Base-by-base conservation (phyloP, 441 rosid species). In the Syzygium syzygioides region DNA sequence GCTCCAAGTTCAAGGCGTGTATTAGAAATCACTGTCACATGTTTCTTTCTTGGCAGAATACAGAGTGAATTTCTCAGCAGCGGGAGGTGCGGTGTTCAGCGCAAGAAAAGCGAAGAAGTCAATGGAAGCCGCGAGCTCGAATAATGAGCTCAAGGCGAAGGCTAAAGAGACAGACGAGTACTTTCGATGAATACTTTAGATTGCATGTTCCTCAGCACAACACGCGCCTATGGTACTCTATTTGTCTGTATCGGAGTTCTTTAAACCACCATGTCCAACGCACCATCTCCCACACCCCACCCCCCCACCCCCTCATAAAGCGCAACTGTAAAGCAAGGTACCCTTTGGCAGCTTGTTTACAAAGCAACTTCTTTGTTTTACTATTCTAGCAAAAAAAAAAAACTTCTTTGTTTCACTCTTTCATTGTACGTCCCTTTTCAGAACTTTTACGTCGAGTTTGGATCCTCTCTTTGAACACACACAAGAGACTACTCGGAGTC, bases 61-160 rank as follows among this genome's bases (percentile, higher is more conserved):
- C 76, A 64, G 41, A 64, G 76, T 15, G 34, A 62, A 62, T 62
- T 62, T 28, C 18, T 62, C 10, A 62, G 19, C 19, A 14, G 34
- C 0, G 68, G 34, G 68, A 60, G n/a, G 15, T n/a, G 8, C 0
- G 4, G 66, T 0, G 68, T 62, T n/a, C 0, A 13, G 0, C 32
- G 18, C 0, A 34, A n/a, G 68, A 62, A n/a, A 59, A 62, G 0
- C 1, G 68, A 62, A 14, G 68, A n/a, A 14, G 34, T 62, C 34
- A 8, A 62, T n/a, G 68, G 68, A 57, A 59, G 64, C 12, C 30
- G 68, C 34, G 28, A 62, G 34, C 34, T 3, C 9, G 1, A 62
- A 28, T 2, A 20, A 64, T 17, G 41, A 64, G 30, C 76, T 64
- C 23, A 4, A 64, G 20, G 37, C 5, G 41, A 64, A 30, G 41